phyloP scores from a whole-genome alignment of 2,329 filamentous ascomycete species.

The Colletotrichum lindemuthianum region DNA sequence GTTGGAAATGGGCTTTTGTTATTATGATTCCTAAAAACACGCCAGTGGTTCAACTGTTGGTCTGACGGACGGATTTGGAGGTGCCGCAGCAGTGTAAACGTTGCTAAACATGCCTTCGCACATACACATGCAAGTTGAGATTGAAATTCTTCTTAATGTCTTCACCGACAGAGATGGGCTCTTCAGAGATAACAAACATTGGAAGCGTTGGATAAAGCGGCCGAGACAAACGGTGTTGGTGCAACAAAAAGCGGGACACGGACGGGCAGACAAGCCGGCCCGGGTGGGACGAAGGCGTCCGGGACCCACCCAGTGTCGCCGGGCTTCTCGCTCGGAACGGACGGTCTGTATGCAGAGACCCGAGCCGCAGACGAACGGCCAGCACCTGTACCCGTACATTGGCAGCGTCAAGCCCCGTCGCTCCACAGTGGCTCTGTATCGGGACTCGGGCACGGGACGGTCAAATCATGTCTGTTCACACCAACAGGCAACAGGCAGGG shows the following conservation, averaged over 20 bases:
- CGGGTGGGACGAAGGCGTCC: not conserved
- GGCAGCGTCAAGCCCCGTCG: not conserved
- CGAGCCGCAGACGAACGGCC: not conserved
- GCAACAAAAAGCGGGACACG: not conserved
- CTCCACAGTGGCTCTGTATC: conserved; percentile 19
- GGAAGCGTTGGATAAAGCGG: no score
- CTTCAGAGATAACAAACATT: no score
- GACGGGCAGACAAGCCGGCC: not conserved
- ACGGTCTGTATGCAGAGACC: not conserved
- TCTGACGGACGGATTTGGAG: no score
- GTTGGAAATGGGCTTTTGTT: no score
- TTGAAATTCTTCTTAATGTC: no score
- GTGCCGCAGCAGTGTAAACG: no score
- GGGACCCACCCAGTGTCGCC: conserved; percentile 12
- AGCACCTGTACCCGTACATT: conserved; percentile 18
- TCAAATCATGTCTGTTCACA: conserved; percentile 33
- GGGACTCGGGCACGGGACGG: conserved; percentile 17
- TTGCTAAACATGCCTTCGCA: no score
- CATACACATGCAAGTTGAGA: no score
- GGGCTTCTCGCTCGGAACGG: conserved; percentile 3
- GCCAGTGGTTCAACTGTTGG: no score
- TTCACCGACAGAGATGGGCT: no score
- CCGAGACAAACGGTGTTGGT: no score
- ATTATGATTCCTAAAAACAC: no score
- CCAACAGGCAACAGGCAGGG: conserved; percentile 4